phyloP scores from a whole-genome alignment of 2,329 filamentous ascomycete genomes.

The Emericellopsis cladophorae region DNA sequence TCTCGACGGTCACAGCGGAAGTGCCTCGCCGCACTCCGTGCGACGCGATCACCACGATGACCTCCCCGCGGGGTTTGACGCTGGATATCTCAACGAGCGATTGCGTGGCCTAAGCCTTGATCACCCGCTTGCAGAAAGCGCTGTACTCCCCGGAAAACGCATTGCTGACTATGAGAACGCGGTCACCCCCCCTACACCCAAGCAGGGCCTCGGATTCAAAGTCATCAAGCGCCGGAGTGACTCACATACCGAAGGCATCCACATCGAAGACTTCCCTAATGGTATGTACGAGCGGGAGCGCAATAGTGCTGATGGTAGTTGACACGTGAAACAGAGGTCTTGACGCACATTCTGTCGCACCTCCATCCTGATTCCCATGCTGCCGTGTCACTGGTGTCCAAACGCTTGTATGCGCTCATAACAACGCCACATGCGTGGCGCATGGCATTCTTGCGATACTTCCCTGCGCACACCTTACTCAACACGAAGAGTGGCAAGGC shows the following conservation, averaged over 20 bases:
- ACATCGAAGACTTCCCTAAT: slow-evolving; percentile 59
- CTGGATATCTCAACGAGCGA: slow-evolving; percentile 32
- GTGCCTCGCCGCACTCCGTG: slow-evolving; percentile 19
- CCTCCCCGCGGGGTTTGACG: slow-evolving; percentile 21
- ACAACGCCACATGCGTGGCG: slow-evolving; percentile 91
- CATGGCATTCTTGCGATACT: slow-evolving; percentile 82
- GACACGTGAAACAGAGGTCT: slow-evolving; percentile 52
- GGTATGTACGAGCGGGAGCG: slow-evolving; percentile 38
- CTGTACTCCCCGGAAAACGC: slow-evolving; percentile 30
- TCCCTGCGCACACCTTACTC: slow-evolving; percentile 53
- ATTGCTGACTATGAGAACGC: slow-evolving; percentile 52
- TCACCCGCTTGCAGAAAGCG: slow-evolving; percentile 11
- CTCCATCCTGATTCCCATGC: slow-evolving; percentile 75
- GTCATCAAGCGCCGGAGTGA: slow-evolving; percentile 33
- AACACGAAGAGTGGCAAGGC: slow-evolving; percentile 18
- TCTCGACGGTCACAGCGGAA: slow-evolving; percentile 17
- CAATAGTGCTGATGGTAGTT: neutral
- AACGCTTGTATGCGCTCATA: slow-evolving; percentile 73
- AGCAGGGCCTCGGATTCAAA: slow-evolving; percentile 40
- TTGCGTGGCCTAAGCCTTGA: slow-evolving; percentile 38
- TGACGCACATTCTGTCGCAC: slow-evolving; percentile 86
- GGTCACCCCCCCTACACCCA: slow-evolving; percentile 30
- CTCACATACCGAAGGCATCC: slow-evolving; percentile 22
- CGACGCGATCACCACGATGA: slow-evolving; percentile 10
- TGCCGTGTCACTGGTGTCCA: slow-evolving; percentile 73